Conservation (phyloP, 2,329 filamentous ascomycete species). For the Xylariaceae sp. region DNA sequence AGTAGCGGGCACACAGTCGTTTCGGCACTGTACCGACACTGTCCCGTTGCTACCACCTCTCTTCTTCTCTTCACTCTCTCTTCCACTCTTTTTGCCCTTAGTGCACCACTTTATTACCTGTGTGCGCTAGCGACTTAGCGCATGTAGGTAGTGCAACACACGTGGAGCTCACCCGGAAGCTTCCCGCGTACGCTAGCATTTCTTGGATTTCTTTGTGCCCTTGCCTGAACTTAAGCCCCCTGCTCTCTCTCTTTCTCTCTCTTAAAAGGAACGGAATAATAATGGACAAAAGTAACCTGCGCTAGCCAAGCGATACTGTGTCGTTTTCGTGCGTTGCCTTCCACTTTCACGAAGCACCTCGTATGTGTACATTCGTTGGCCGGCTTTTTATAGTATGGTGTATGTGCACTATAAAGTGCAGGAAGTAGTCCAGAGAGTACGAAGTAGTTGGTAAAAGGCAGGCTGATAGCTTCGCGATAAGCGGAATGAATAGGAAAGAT, state of each 20-base stretch:
- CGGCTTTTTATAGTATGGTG: too few relatives aligned
- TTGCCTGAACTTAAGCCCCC: constrained; percentile 10
- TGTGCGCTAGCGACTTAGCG: not conserved
- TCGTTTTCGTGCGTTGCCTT: too few relatives aligned
- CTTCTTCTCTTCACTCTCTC: too few relatives aligned
- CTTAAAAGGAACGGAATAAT: too few relatives aligned
- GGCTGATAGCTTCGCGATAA: too few relatives aligned
- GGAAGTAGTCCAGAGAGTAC: not conserved
- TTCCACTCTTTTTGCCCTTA: too few relatives aligned
- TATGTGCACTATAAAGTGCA: too few relatives aligned
- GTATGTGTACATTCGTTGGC: too few relatives aligned
- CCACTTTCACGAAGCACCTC: too few relatives aligned
- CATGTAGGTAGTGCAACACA: constrained; percentile 16
- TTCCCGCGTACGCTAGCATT: constrained; percentile 18
- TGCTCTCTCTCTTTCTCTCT: not conserved
- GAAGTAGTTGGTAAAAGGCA: not conserved
- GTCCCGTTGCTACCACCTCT: not conserved
- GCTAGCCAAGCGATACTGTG: too few relatives aligned
- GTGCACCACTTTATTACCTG: not conserved
- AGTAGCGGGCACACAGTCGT: not conserved
- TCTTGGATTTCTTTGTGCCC: constrained; percentile 13
- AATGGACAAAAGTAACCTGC: too few relatives aligned
- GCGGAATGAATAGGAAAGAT: too few relatives aligned
- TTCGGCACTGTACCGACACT: not conserved
- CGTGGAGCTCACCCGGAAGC: constrained; percentile 19